Base-by-base conservation (phyloP, 768 basidiomycete species). In the Ramaria sp. region DNA sequence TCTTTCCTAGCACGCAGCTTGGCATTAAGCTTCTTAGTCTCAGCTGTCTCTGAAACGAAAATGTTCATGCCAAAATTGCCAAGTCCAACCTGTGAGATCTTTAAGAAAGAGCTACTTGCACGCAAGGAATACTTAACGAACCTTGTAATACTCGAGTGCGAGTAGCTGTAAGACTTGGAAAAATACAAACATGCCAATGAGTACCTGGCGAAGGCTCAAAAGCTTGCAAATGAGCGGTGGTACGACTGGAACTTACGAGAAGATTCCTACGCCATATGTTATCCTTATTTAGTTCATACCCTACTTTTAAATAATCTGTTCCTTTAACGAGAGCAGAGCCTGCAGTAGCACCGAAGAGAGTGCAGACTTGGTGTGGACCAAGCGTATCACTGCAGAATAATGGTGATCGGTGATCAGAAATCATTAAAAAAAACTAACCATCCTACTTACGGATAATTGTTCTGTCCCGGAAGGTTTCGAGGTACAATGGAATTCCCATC, bases 161-260 rank as follows among this genome's bases (percentile, higher is more conserved):
- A 88, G 39, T 47, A 84, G 71, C 65, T 89, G 87, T 1, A 82
- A 73, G 49, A 82, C 25, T 65, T 85, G 75, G 70, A 90, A 92
- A 58, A 78, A 66, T 45, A 87, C 20, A 60, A 88, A 71, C 70
- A 89, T 86, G 5, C 70, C 87, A 42, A 89, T 24, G 25, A 88
- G 65, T 27, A 93, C 37, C 51, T 52, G 41, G 2, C 15, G n/a
- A 24, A 24, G 37, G 6, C 30, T 37, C 5, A n/a, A 37, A 12
- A 10, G 16, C 22, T 15, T 16, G 8, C 1, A 7, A 37, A n/a
- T 37, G 18, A 30, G 3, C 25, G 3, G 1, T 10, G 10, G 34
- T 2, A 37, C n/a, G 38, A 20, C 34, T 20, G 9, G 39, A 28
- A 52, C 51, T 24, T 27, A 42, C 82, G 15, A 83, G 70, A 61